Conservation (phyloP, 805 yeast genomes). For the Lachancea mirantina region DNA sequence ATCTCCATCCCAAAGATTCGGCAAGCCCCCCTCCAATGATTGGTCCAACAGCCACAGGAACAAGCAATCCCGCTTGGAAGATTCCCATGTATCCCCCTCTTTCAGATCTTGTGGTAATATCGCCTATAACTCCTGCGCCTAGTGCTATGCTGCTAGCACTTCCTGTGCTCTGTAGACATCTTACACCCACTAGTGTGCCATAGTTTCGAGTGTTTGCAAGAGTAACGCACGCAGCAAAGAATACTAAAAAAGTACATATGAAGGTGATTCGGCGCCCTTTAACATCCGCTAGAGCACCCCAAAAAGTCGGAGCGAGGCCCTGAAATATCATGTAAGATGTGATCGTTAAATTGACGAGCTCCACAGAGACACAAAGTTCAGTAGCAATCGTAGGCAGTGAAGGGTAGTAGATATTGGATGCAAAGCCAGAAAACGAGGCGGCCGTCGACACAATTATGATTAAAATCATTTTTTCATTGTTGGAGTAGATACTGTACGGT, state of each 20-base stretch:
- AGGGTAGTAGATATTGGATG: slow-evolving; percentile 76
- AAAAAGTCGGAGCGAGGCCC: slow-evolving; percentile 67
- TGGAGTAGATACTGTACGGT: background rate
- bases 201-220: slow-evolving; percentile 52
- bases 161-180: slow-evolving; percentile 70
- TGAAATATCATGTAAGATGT: slow-evolving; percentile 71
- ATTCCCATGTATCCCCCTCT: slow-evolving; percentile 71
- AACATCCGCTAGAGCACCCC: slow-evolving; percentile 61
- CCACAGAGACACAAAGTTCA: slow-evolving; percentile 48
- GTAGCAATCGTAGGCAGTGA: slow-evolving; percentile 54
- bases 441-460: background rate
- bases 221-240: slow-evolving; percentile 56
- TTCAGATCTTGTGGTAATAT: slow-evolving; percentile 53
- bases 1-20: slow-evolving; percentile 71
- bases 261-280: slow-evolving; percentile 66
- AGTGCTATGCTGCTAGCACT: slow-evolving; percentile 70
- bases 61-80: slow-evolving; percentile 30
- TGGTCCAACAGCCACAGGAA: background rate
- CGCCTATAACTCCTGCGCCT: slow-evolving; percentile 64
- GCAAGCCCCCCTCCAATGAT: slow-evolving; percentile 72
- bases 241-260: slow-evolving; percentile 45
- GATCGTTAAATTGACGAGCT: slow-evolving; percentile 58
- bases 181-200: slow-evolving; percentile 53
- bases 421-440: slow-evolving; percentile 44
- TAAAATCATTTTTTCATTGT: background rate